These are phyloP conservation scores for Craspedostauros australis DNA, from an alignment of 108 stramenopile genomes.

Conservation along the genomic window DNA sequence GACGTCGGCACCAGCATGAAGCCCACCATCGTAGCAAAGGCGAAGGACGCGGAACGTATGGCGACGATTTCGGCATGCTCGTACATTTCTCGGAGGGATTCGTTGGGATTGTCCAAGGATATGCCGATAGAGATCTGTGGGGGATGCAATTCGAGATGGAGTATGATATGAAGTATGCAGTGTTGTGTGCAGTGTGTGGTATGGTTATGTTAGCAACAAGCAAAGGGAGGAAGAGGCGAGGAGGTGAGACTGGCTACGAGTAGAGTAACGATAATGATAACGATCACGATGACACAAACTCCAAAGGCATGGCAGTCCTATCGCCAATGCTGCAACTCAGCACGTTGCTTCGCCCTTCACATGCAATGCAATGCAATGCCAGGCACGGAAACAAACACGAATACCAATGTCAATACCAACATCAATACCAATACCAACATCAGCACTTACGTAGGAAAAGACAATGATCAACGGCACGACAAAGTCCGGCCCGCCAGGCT, in stretches of 20 bases:
- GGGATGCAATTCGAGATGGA: neutral
- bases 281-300: too few species aligned
- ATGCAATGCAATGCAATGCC: neutral
- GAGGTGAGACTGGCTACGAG: too few species aligned
- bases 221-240: too few species aligned
- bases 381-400: too few species aligned
- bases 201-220: too few species aligned
- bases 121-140: conserved; percentile 24
- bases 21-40: conserved; percentile 28
- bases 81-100: conserved; percentile 24
- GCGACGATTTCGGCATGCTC: conserved; percentile 26
- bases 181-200: neutral
- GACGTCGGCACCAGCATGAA: conserved; percentile 31
- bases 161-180: neutral
- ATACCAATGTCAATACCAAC: too few species aligned
- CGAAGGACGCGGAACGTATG: conserved; percentile 28
- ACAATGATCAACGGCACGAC: conserved; percentile 44
- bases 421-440: neutral
- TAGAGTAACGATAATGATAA: too few species aligned
- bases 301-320: too few species aligned
- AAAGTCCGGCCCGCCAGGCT: conserved; percentile 28
- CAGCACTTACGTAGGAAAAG: conserved; percentile 25
- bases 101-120: conserved; percentile 23
- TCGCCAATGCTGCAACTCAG: too few species aligned
- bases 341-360: too few species aligned